A percentile compares a stretch with the other conserved stretches of the same genome.
phyloP scores from a whole-genome alignment of 2,329 filamentous ascomycete species.

The Monilinia fructicola region DNA sequence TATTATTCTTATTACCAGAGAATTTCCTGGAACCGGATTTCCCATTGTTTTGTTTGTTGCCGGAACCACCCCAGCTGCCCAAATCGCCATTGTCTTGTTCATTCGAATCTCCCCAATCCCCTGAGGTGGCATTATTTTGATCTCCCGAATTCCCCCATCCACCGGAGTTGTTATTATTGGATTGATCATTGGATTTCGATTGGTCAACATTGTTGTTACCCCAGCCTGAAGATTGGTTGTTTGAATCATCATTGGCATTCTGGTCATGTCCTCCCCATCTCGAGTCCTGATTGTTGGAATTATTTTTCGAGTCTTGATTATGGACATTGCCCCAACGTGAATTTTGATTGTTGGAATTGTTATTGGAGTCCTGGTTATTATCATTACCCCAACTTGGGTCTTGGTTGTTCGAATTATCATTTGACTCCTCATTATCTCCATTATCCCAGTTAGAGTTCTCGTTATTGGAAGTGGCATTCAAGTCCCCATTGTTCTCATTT shows the following conservation, averaged over 20 bases:
- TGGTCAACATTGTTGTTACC: conserved; percentile 7
- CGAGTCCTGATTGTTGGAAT: conserved; percentile 8
- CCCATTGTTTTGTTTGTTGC: conserved; percentile 16
- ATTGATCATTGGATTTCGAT: conserved; percentile 1
- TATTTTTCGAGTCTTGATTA: conserved; percentile 18
- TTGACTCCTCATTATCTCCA: conserved; percentile 2
- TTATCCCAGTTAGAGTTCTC: conserved; percentile 12
- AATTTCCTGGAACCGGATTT: conserved; percentile 25
- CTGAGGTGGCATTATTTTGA: neutral
- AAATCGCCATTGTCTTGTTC: conserved; percentile 7
- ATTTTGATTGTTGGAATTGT: conserved; percentile 9
- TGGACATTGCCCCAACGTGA: conserved; percentile 14
- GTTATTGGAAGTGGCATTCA: conserved; percentile 12
- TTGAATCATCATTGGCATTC: conserved; percentile 9
- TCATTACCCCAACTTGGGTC: conserved; percentile 16
- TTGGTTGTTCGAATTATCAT: conserved; percentile 14
- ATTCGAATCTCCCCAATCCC: conserved; percentile 6
- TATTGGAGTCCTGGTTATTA: conserved; percentile 27
- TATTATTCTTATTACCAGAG: conserved; percentile 7
- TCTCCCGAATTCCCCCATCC: conserved; percentile 24
- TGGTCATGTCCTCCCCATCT: conserved; percentile 12
- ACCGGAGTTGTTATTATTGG: conserved; percentile 16
- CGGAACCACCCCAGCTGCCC: conserved; percentile 25
- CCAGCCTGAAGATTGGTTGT: conserved; percentile 3
- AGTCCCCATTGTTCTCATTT: conserved; percentile 4